phyloP scores from a whole-genome alignment of 2,329 filamentous ascomycete species.

The Fusarium sp. region DNA sequence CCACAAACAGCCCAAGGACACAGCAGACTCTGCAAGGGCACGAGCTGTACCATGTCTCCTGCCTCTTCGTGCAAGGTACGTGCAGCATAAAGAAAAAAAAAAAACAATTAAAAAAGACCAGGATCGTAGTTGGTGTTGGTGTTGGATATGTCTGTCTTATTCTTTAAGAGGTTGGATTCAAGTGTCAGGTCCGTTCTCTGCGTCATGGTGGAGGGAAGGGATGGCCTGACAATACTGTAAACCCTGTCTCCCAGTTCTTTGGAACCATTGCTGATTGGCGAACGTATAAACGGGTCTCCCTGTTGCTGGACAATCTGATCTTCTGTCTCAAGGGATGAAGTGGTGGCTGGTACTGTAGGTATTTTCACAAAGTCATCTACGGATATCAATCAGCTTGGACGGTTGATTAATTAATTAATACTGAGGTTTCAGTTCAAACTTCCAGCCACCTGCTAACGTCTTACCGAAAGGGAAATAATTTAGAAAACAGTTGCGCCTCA shows the following conservation, averaged over 20 bases:
- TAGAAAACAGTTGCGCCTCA: slow-evolving; percentile 6
- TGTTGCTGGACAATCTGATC: background rate
- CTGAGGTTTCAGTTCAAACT: background rate
- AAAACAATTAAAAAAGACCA: slow-evolving; percentile 2
- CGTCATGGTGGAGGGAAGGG: slow-evolving; percentile 16
- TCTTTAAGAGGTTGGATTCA: slow-evolving; percentile 23
- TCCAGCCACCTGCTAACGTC: background rate
- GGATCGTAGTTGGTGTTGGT: background rate
- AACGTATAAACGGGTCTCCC: background rate
- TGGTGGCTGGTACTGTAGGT: slow-evolving; percentile 21
- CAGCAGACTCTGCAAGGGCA: slow-evolving; percentile 18
- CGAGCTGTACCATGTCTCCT: slow-evolving; percentile 13
- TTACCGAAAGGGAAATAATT: background rate
- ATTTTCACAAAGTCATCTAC: slow-evolving; percentile 3
- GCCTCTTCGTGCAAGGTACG: slow-evolving; percentile 38
- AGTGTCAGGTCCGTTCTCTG: background rate
- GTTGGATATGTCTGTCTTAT: slow-evolving; percentile 10
- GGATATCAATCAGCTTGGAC: slow-evolving; percentile 11
- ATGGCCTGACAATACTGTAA: background rate
- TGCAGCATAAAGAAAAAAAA: background rate
- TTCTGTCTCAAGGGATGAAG: background rate
- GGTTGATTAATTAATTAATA: background rate
- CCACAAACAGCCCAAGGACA: slow-evolving; percentile 1
- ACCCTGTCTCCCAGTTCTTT: slow-evolving; percentile 1
- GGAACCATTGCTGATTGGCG: slow-evolving; percentile 23